Base-by-base conservation (phyloP, 2,329 filamentous ascomycete genomes). In the Cladosporium austrohemisphaericum region DNA sequence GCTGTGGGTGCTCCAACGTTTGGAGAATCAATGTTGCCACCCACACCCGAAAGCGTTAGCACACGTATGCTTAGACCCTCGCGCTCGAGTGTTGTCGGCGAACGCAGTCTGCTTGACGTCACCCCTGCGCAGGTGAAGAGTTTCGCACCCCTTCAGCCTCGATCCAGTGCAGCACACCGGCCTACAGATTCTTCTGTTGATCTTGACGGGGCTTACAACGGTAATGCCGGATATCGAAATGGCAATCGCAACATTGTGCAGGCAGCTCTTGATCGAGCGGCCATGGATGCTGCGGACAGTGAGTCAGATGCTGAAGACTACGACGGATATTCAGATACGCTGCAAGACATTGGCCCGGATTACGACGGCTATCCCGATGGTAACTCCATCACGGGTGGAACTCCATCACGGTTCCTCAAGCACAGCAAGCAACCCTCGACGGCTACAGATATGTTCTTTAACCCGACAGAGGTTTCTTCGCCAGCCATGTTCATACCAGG, bases 371-470 rank as follows among this genome's bases (percentile, higher is more conserved):
- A 62, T 50, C 64, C 65, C 3, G 61, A 65, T 47, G 65, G 65
- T 41, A 60, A 59, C 33, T 64, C 63, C 9, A 64, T 68, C 38
- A 41, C 59, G 13, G 57, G 54, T 48, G 65, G 65, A 28, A 68
- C 65, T 32, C 65, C 66, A 16, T 65, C 63, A 11, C 60, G 65
- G 19, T 65, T 68, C 44, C 55, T 66, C 26, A 60, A 60, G 35
- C 61, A 60, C 31, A 50, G 52, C n/a, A 55, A 51, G 36, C 55
- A 57, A 13, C 49, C 54, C 9, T 51, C 52, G 10, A 26, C 41
- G 7, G 54, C 53, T 5, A 31, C 35, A 11, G 40, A 53, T 33
- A 51, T 58, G 28, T 53, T 60, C 35, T 59, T 58, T 48, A 55
- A 63, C 46, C 52, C 45, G 16, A 52, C 53, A 28, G 52, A 56